Evolutionary conservation across 176 grass and related monocot species (phyloP).

Genomic region (Lolium perenne): DNA sequence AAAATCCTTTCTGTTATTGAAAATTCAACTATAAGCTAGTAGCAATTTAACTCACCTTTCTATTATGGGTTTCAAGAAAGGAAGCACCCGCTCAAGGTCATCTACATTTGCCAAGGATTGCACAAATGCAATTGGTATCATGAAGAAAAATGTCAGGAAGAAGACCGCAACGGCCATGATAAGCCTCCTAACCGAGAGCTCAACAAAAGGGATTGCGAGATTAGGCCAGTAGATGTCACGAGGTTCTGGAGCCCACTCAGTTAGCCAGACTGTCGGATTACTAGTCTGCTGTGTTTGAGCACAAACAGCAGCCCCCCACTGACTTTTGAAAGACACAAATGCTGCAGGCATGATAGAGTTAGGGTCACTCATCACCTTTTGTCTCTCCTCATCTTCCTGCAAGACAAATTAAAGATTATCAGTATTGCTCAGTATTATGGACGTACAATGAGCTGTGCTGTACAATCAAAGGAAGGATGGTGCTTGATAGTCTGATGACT

Average conservation of each 20-base stretch:
- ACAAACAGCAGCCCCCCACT: conserved; percentile 96
- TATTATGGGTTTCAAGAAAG: conserved; percentile 82
- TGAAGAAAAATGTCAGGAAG: conserved; percentile 97
- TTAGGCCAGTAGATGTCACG: conserved; percentile 92
- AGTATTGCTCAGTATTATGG: conserved; percentile 3
- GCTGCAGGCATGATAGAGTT: conserved; percentile 79
- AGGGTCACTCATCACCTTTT: conserved; percentile 69
- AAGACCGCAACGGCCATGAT: conserved; percentile 77
- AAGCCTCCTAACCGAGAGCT: conserved; percentile 79
- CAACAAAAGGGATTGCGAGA: conserved; percentile 85
- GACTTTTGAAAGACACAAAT: conserved; percentile 95
- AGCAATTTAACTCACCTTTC: conserved; percentile 65
- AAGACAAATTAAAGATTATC: conserved; percentile 23
- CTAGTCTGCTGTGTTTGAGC: conserved; percentile 97
- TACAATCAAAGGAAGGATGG: conserved; percentile 39
- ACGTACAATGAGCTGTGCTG: background rate
- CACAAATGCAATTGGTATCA: conserved; percentile 95
- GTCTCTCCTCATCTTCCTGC: conserved; percentile 89
- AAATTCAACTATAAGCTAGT: conserved; percentile 19
- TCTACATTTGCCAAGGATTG: conserved; percentile 95
- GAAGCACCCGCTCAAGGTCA: conserved; percentile 68
- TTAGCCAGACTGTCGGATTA: conserved; percentile 92
- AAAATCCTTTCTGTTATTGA: background rate
- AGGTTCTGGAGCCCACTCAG: conserved; percentile 93
- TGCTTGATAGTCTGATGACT: background rate